Evolutionary conservation across 805 yeast genomes (phyloP), one percentile per base, ranked within the genome.

Genomic region (Hanseniaspora osmophila): DNA sequence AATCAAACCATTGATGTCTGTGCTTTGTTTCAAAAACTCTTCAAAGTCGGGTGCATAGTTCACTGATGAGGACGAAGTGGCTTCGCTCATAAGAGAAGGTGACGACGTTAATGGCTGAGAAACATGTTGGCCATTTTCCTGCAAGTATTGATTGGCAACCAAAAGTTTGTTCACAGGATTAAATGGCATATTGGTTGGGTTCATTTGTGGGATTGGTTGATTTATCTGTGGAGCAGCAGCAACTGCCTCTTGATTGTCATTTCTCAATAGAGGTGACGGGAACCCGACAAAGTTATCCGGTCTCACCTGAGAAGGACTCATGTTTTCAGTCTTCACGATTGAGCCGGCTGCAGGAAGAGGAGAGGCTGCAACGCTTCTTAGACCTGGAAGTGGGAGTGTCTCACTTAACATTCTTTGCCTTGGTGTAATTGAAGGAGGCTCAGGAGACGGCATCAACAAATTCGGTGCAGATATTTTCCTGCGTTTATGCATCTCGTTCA

Each of bases 11-110:
- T 56, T 58, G 19, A 60, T 54, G 33, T 57, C 55, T 12, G 62
- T 52, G 33, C 55, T 57, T 40, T 59, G 61, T 46, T 53, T 52
- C 48, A 60, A 52, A 46, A 61, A 61, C 45, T 61, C 65, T 41
- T 61, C 64, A 39, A 60, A 60, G 33, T 58, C 61, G n/a, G 63
- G 64, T 2, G 58, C 52, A 22, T 53, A 49, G 16, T 56, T 51
- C 4, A 35, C 38, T n/a, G 38, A 35, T 13, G 38, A 35, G 5
- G 38, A 35, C 10, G 38, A 35, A n/a, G 38, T 35, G 11, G 38
- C 10, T 35, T 35, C 38, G 18, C 38, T 35, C 38, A 35, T 38
- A 6, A 22, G 30, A 6, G 41, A 10, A 13, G 41, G 30, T 3
- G 30, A 38, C 12, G 16, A 19, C 10, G 27, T 19, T 18, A 38